These are phyloP conservation scores for Aspergillus tubingensis DNA, from an alignment of 2,329 filamentous ascomycete species.

Conservation along the genomic window DNA sequence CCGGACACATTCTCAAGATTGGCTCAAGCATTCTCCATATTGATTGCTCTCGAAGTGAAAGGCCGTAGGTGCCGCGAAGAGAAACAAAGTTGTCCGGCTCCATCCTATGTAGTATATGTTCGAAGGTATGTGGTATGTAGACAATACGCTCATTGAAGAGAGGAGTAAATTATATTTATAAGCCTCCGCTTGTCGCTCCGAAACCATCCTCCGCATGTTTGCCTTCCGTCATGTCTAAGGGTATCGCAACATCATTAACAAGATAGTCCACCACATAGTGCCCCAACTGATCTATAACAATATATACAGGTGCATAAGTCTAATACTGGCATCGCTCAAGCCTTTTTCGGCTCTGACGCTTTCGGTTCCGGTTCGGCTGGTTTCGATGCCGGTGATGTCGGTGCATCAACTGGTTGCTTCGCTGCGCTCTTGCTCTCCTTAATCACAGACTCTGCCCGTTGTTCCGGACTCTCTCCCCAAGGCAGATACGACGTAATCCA, in stretches of 20 bases:
- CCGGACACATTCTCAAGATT: slow-evolving; percentile 16
- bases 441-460: slow-evolving; percentile 13
- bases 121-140: background rate
- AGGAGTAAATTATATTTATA: slow-evolving; percentile 18
- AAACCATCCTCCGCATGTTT: background rate
- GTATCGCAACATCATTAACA: slow-evolving; percentile 10
- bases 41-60: slow-evolving; percentile 41
- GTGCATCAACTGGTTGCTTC: background rate
- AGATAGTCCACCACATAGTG: background rate
- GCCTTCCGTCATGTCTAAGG: slow-evolving; percentile 4
- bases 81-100: background rate
- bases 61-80: slow-evolving; percentile 38
- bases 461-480: slow-evolving; percentile 22
- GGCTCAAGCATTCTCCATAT: slow-evolving; percentile 37
- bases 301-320: slow-evolving; percentile 2
- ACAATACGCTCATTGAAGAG: slow-evolving; percentile 4
- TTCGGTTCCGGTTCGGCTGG: background rate
- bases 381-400: background rate
- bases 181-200: background rate
- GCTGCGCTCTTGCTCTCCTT: slow-evolving; percentile 8
- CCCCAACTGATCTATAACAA: slow-evolving; percentile 6
- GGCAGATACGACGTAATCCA: slow-evolving; percentile 37
- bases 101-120: slow-evolving; percentile 7
- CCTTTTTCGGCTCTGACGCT: slow-evolving; percentile 7
- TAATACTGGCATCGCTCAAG: background rate